A percentile compares a stretch with the other conserved stretches of the same genome.
These are phyloP conservation scores for Tuber aestivum DNA, from an alignment of 495 filamentous ascomycete genomes.

Conservation along the genomic window DNA sequence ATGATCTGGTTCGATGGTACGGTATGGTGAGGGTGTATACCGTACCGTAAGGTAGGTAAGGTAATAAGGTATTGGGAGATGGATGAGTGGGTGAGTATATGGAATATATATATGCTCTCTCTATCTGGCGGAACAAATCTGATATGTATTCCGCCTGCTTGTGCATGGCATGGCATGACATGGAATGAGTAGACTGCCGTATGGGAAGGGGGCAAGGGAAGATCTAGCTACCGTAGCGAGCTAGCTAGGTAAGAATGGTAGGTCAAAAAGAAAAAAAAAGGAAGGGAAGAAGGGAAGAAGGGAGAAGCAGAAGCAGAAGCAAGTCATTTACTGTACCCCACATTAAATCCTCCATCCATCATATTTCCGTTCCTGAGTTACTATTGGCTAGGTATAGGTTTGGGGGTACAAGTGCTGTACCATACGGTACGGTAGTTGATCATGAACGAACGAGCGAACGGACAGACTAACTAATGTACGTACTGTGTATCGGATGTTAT, in stretches of 20 bases:
- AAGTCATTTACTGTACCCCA: conserved; percentile 2
- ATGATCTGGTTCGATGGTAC: too few species aligned
- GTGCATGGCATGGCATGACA: neutral
- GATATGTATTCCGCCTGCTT: neutral
- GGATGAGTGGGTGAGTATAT: neutral
- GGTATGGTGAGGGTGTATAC: neutral
- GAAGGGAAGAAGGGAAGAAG: neutral
- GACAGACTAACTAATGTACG: neutral
- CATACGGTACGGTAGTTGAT: neutral
- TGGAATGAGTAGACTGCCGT: neutral
- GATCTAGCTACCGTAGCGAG: neutral
- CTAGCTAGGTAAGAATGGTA: neutral
- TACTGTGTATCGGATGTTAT: neutral
- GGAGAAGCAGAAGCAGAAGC: neutral
- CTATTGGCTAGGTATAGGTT: neutral
- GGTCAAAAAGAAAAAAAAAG: neutral
- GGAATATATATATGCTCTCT: neutral
- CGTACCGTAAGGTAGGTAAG: neutral
- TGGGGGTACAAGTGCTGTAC: neutral
- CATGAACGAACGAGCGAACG: neutral
- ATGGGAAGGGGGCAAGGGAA: neutral
- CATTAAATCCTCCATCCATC: neutral
- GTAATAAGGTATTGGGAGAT: neutral
- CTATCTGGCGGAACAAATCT: conserved; percentile 4
- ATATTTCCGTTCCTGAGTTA: neutral